A percentile compares a stretch with the other conserved stretches of the same genome.
phyloP scores from a whole-genome alignment of 768 basidiomycete species.

The Austroboletus eburneus region DNA sequence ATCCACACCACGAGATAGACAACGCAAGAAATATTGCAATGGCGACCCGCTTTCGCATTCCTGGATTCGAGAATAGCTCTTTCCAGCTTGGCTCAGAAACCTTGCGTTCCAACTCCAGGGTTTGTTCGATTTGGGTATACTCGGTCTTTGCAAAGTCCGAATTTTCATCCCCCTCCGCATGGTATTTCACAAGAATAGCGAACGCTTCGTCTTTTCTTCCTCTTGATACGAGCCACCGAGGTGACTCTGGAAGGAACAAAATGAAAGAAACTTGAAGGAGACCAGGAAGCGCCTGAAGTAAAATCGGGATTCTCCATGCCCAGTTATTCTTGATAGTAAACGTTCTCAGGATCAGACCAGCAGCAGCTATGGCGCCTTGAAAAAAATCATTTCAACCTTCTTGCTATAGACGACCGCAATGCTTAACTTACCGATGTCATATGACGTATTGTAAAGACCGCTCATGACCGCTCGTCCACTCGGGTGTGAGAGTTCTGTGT shows the following conservation, averaged over 20 bases:
- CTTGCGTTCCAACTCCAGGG: conserved; percentile 34
- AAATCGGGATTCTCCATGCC: conserved; percentile 61
- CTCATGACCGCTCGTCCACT: conserved; percentile 9
- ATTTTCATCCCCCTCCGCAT: conserved; percentile 49
- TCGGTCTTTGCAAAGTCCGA: conserved; percentile 57
- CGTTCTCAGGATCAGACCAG: conserved; percentile 56
- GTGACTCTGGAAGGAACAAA: conserved; percentile 58
- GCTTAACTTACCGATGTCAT: conserved; percentile 3
- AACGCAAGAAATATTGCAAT: conserved; percentile 9
- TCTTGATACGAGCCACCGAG: too few species aligned
- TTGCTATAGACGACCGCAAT: background rate
- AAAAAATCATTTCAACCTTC: background rate
- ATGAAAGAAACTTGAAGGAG: conserved; percentile 52
- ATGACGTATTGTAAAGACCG: background rate
- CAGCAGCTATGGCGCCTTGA: conserved; percentile 30
- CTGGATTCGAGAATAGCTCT: conserved; percentile 1
- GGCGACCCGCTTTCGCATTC: conserved; percentile 16
- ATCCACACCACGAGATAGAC: conserved; percentile 10
- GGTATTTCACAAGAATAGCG: conserved; percentile 49
- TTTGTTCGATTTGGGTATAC: conserved; percentile 52
- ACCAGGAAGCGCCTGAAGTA: conserved; percentile 53
- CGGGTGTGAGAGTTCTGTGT: conserved; percentile 8
- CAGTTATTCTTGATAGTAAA: conserved; percentile 54
- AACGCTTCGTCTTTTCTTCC: conserved; percentile 44
- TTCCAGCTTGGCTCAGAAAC: background rate